These are phyloP conservation scores for Saitozyma sp. DNA, from an alignment of 768 basidiomycete genomes.

Conservation along the genomic window DNA sequence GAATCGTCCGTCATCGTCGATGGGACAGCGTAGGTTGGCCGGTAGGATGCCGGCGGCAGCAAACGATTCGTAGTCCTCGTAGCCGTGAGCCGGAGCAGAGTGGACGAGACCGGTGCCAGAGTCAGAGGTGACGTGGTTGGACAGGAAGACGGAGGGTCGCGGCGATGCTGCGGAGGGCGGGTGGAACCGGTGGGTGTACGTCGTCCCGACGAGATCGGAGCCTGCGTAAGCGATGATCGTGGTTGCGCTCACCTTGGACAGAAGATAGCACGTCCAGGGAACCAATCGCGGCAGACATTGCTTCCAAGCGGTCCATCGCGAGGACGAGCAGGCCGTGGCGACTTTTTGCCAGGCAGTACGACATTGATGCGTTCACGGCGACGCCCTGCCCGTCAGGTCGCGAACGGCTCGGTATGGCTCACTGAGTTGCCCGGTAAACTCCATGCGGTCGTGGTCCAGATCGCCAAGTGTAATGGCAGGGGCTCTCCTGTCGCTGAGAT, in stretches of 20 bases:
- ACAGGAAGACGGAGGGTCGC: constrained; percentile 13
- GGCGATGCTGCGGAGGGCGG: constrained; percentile 10
- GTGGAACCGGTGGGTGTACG: constrained; percentile 67
- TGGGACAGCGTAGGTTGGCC: constrained; percentile 70
- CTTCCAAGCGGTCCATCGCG: constrained; percentile 51
- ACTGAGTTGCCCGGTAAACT: constrained; percentile 95
- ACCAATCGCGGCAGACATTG: constrained; percentile 48
- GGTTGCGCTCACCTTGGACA: constrained; percentile 44
- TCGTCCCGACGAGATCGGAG: constrained; percentile 62
- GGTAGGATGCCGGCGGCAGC: constrained; percentile 27
- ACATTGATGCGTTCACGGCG: constrained; percentile 72
- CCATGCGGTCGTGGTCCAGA: constrained; percentile 99
- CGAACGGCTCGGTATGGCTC: constrained; percentile 24
- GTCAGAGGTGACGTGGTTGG: constrained; percentile 73
- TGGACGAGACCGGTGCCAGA: constrained; percentile 97
- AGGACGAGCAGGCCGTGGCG: constrained; percentile 51
- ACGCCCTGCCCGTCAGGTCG: constrained; percentile 65
- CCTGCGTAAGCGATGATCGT: constrained; percentile 41
- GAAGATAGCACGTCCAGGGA: constrained; percentile 42
- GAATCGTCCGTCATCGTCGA: constrained; percentile 74
- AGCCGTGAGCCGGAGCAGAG: constrained; percentile 90
- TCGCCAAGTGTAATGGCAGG: constrained; percentile 59
- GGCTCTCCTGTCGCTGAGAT: not conserved
- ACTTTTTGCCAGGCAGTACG: constrained; percentile 61
- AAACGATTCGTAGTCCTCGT: constrained; percentile 84